Base-by-base conservation (phyloP, 1,139 yeast species). In the Yarrowia galli region DNA sequence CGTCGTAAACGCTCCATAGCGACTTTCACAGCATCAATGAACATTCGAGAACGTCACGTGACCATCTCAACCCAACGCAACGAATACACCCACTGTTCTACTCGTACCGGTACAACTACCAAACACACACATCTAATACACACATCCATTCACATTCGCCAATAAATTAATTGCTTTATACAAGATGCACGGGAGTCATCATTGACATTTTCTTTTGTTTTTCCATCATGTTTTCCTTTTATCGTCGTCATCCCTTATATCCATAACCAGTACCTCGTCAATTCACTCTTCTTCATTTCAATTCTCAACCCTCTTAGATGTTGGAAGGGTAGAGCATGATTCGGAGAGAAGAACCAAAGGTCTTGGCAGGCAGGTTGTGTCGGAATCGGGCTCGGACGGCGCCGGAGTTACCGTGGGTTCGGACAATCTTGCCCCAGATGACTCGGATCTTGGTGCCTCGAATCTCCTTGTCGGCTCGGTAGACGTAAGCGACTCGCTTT, bases 261-360 rank as follows among this genome's bases (percentile, higher is more conserved):
- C n/a, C n/a, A n/a, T n/a, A n/a, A n/a, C n/a, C n/a, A n/a, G n/a
- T n/a, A n/a, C n/a, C n/a, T n/a, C n/a, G n/a, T n/a, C n/a, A n/a
- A n/a, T n/a, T n/a, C n/a, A n/a, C n/a, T n/a, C n/a, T n/a, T n/a
- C n/a, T n/a, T n/a, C n/a, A n/a, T n/a, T n/a, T n/a, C n/a, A n/a
- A n/a, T n/a, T n/a, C 32, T 6, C 22, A 10, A 20, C 9, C 38
- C 18, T 5, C 76, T 91, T 93, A 95, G 89, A 95, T 95, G 97
- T 90, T 93, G 78, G 98, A 95, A 86, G 99, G 99, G 92, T 95
- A 95, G 85, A 95, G 93, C 97, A 95, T 92, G 87, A 95, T 89
- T 89, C 99, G 92, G 83, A 95, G 98, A 76, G 97, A 90, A 82
- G 99, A 98, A 86, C 99, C 99, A 82, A 95, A 92, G 78, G 98